Percentiles rank a stretch among this genome's conserved stretches.
These are phyloP conservation scores for Cryoendolithus antarcticus DNA, from an alignment of 2,329 filamentous ascomycete species.

Conservation along the genomic window DNA sequence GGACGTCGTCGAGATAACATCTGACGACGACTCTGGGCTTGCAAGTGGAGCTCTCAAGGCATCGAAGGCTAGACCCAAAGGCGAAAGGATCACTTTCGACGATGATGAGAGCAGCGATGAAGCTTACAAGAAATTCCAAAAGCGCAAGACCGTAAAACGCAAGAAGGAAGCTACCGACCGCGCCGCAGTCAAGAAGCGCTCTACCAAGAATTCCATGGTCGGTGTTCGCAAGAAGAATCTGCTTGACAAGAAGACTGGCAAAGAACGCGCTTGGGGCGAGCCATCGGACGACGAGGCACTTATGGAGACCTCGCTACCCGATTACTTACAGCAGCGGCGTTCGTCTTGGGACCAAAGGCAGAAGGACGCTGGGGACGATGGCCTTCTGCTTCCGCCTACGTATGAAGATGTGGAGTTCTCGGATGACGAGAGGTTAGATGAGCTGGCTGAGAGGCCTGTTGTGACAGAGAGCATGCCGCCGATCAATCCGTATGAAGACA, in stretches of 20 bases:
- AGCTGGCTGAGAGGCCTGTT: conserved; percentile 56
- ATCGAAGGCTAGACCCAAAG: conserved; percentile 7
- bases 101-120: conserved; percentile 45
- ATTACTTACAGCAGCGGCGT: conserved; percentile 59
- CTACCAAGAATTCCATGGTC: conserved; percentile 29
- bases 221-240: conserved; percentile 14
- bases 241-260: conserved; percentile 6
- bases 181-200: conserved; percentile 34
- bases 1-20: conserved; percentile 8
- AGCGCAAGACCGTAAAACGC: conserved; percentile 42
- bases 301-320: conserved; percentile 52
- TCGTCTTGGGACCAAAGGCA: conserved; percentile 53
- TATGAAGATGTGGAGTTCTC: conserved; percentile 67
- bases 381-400: conserved; percentile 63
- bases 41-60: neutral
- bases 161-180: conserved; percentile 39
- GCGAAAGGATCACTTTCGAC: conserved; percentile 13
- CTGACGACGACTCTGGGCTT: conserved; percentile 4
- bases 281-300: conserved; percentile 38
- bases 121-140: conserved; percentile 53
- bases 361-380: conserved; percentile 50
- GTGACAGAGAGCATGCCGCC: conserved; percentile 55
- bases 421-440: conserved; percentile 51
- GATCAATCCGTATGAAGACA: conserved; percentile 55
- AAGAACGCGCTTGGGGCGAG: conserved; percentile 18